Percentiles rank a stretch among this genome's conserved stretches.
These are phyloP conservation scores for Sporothrix curviconia DNA, from an alignment of 2,329 filamentous ascomycete genomes.

Conservation along the genomic window DNA sequence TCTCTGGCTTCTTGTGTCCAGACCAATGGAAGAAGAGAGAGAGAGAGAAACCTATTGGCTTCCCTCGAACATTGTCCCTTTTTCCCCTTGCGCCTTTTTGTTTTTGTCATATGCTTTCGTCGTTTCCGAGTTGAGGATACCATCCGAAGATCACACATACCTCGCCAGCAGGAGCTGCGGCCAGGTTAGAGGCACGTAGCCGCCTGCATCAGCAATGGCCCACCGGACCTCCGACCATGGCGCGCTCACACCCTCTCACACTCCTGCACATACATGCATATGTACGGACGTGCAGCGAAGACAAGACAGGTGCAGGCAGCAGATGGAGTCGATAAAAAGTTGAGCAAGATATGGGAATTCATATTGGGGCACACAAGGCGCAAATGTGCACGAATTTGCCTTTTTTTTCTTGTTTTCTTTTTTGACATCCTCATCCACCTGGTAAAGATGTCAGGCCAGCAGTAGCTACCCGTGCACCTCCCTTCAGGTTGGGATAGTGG, in stretches of 20 bases:
- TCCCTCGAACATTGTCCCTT: no score
- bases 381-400: no score
- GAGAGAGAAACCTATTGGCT: no score
- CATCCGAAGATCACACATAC: neutral
- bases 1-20: no score
- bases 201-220: neutral
- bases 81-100: no score
- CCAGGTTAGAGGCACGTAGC: neutral
- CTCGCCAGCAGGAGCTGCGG: no score
- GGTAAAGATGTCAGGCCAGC: neutral
- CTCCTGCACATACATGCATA: neutral
- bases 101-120: no score
- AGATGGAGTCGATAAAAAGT: neutral
- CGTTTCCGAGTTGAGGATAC: neutral
- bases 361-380: neutral
- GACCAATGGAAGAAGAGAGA: no score
- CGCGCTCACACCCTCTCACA: neutral
- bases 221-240: slow-evolving; percentile 7
- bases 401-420: no score
- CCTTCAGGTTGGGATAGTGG: neutral
- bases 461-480: neutral
- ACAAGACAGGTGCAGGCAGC: no score
- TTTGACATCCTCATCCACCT: no score
- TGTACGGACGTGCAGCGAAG: neutral
- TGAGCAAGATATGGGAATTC: neutral